Base-by-base conservation (phyloP, 2,329 filamentous ascomycete genomes). In the Cladophialophora bantiana region DNA sequence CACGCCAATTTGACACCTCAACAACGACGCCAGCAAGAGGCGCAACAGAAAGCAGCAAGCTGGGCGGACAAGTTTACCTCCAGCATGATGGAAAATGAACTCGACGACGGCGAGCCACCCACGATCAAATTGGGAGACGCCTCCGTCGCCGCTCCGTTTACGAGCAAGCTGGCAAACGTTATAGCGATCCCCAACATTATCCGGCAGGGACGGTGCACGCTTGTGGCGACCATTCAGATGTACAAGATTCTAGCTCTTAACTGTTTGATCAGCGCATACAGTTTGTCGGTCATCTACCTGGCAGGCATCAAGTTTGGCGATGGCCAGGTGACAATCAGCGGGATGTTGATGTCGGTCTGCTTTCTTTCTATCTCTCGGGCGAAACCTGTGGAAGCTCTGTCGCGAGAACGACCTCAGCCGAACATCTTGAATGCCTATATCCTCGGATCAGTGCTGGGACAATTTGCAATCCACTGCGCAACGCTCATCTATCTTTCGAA, bases 391-490 rank as follows among this genome's bases (percentile, higher is more conserved):
- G 95, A 99, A 81, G 90, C 91, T 40, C 84, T 99, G 31, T 97
- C 94, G 70, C 97, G 97, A 82, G 95, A 99, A 80, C 91, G 95
- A 45, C 95, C 95, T 0, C 95, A 99, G 81, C 94, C 94, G 63
- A 97, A 98, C 80, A 99, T 99, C 77, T 98, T 98, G 85, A 99
- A 99, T 82, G 86, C 93, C 60, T 99, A 99, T 84, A 98, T 99
- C 78, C 97, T 99, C 73, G 94, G 95, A 52, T 97, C 94, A 18
- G 95, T 99, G 66, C 89, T 99, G 38, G 95, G 94, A 60, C 95
- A 99, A 80, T 99, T 99, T 76, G 94, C 94, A 42, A 89, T 99
- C 62, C 95, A 99, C 78, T 97, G 98, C 73, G 89, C 85, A 50
- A 98, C 95, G 0, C 84, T 99, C 56, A 94, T 99, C 77, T 99